Conservation (phyloP, 2,329 filamentous ascomycete species). For the Fusarium sp. region DNA sequence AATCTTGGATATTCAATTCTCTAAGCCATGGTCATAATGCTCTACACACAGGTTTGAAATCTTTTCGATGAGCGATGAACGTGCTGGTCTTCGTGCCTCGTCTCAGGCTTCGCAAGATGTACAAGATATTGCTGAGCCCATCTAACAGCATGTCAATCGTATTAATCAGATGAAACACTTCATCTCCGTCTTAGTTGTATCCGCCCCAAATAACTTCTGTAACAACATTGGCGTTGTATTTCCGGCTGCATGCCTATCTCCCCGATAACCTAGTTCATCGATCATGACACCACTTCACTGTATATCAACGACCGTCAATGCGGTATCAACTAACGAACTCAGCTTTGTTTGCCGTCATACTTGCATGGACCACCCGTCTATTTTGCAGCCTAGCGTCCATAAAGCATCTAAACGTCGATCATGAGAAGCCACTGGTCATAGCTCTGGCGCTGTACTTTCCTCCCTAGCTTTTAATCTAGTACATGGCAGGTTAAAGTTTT, state of each 20-base stretch:
- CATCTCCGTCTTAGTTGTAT: constrained; percentile 1
- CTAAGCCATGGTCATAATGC: background rate
- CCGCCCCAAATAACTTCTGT: background rate
- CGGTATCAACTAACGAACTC: constrained; percentile 1
- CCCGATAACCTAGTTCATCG: background rate
- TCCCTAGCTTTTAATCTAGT: constrained; percentile 7
- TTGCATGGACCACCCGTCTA: background rate
- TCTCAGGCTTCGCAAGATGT: background rate
- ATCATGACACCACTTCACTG: constrained; percentile 22
- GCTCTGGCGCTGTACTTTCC: constrained; percentile 1
- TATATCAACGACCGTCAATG: background rate
- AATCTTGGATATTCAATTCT: background rate
- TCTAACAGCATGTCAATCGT: background rate
- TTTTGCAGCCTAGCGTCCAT: background rate
- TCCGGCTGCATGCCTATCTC: background rate
- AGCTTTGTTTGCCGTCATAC: background rate
- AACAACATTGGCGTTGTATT: too few species aligned
- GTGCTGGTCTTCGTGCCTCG: constrained; percentile 1
- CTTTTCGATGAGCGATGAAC: background rate
- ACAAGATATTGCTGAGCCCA: background rate
- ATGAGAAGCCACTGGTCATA: constrained; percentile 17
- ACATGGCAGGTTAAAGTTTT: too few species aligned
- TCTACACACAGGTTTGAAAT: constrained; percentile 9
- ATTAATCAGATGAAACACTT: background rate
- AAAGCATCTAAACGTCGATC: background rate